Evolutionary conservation across 1,284 basidiomycete species (phyloP).

Genomic region (Ceratobasidium sp.): DNA sequence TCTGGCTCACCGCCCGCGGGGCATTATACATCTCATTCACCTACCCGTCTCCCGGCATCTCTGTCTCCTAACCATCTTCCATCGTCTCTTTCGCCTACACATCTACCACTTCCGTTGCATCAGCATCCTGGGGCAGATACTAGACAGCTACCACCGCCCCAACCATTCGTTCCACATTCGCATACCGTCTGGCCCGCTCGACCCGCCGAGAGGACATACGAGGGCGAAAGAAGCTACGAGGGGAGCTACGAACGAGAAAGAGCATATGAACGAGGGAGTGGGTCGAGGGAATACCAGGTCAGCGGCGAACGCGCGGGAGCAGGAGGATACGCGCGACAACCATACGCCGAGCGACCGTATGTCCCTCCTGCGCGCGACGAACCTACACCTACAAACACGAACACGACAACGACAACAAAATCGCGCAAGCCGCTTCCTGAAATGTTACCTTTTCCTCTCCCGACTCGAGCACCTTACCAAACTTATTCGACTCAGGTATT

Average conservation of each 20-base stretch:
- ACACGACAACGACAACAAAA: slow-evolving; percentile 30
- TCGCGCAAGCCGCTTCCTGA: slow-evolving; percentile 11
- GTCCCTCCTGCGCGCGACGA: slow-evolving; percentile 3
- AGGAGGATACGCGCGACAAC: neutral
- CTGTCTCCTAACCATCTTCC: neutral
- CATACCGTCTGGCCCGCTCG: slow-evolving; percentile 14
- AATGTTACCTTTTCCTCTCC: slow-evolving; percentile 31
- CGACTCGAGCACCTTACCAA: neutral
- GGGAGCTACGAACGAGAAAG: neutral
- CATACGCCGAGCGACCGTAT: slow-evolving; percentile 1
- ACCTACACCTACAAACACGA: slow-evolving; percentile 58
- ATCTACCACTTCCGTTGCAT: neutral
- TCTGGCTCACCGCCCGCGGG: neutral
- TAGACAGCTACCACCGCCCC: neutral
- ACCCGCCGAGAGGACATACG: neutral
- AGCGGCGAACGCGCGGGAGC: slow-evolving; percentile 1
- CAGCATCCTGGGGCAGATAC: neutral
- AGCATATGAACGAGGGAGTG: neutral
- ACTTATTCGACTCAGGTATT: slow-evolving; percentile 23
- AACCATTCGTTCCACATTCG: neutral
- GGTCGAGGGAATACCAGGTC: slow-evolving; percentile 9
- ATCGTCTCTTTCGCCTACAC: neutral
- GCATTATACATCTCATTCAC: neutral
- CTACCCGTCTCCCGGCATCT: neutral
- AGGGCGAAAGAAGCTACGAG: slow-evolving; percentile 8